Evolutionary conservation across 306 rosid species (phyloP).

Genomic region (Vigna mungo): DNA sequence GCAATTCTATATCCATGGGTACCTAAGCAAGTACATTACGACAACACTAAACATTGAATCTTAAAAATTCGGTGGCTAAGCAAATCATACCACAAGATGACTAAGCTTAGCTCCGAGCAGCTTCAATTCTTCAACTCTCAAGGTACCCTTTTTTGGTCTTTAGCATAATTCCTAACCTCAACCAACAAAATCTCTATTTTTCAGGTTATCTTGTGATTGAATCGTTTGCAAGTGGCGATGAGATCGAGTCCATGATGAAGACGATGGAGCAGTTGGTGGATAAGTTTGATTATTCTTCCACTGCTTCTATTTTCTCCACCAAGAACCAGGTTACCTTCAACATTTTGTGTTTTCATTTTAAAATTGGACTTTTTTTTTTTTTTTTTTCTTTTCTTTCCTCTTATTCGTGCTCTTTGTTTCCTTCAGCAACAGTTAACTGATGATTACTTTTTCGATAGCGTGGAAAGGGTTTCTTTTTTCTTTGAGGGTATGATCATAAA

Average conservation of each 20-base stretch:
- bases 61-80: background rate
- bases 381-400: background rate
- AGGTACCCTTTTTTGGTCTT: slow-evolving; percentile 47
- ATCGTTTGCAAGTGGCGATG: slow-evolving; percentile 67
- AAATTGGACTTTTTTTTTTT: background rate
- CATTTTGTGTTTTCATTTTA: background rate
- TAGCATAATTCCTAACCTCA: background rate
- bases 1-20: background rate
- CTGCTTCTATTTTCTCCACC: slow-evolving; percentile 89
- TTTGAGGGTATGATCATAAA: slow-evolving; percentile 68
- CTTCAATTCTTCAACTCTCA: slow-evolving; percentile 71
- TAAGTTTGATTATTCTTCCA: slow-evolving; percentile 74
- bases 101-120: slow-evolving; percentile 59
- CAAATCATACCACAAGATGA: slow-evolving; percentile 42
- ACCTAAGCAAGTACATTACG: background rate
- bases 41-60: background rate
- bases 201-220: slow-evolving; percentile 84
- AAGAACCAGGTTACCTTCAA: slow-evolving; percentile 69
- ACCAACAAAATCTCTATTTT: background rate
- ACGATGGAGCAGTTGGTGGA: slow-evolving; percentile 79
- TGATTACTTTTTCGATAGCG: slow-evolving; percentile 81
- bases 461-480: slow-evolving; percentile 77
- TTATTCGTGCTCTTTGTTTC: background rate
- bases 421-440: slow-evolving; percentile 67
- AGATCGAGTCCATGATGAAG: slow-evolving; percentile 70